Percentiles rank a stretch among this genome's conserved stretches.
Conservation (phyloP, 2,329 filamentous ascomycete genomes). For the Laburnicola sp. region DNA sequence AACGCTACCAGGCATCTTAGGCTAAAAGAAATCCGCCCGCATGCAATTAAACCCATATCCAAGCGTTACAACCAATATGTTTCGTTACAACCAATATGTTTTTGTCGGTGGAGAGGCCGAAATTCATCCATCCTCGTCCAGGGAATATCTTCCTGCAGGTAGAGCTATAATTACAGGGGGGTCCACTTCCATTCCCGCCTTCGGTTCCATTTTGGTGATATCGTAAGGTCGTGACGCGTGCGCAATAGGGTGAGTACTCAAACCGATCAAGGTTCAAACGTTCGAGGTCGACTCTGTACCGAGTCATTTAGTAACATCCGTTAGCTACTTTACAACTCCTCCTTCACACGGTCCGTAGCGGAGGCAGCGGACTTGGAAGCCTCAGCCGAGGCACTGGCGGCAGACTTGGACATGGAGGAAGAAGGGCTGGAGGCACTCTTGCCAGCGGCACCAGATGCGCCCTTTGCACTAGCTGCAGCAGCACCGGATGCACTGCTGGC, state of each 20-base stretch:
- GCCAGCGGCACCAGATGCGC: constrained; percentile 21
- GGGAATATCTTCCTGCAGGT: constrained; percentile 7
- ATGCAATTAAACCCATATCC: background rate
- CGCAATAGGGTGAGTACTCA: background rate
- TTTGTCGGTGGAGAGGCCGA: too few species aligned
- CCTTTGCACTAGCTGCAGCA: constrained; percentile 35
- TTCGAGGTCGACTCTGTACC: background rate
- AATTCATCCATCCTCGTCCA: background rate
- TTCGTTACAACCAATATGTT: too few species aligned
- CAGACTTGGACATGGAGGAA: constrained; percentile 38
- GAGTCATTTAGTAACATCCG: background rate
- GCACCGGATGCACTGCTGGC: constrained; percentile 19
- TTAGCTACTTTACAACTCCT: constrained; percentile 48
- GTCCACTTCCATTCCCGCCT: constrained; percentile 1
- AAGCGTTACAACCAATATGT: too few species aligned
- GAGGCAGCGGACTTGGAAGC: constrained; percentile 33
- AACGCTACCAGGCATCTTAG: constrained; percentile 4
- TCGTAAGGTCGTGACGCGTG: constrained; percentile 12
- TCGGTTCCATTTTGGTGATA: background rate
- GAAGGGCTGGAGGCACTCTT: constrained; percentile 41
- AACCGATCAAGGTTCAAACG: background rate
- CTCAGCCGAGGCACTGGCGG: constrained; percentile 35
- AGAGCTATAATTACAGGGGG: constrained; percentile 10
- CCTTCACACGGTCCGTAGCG: constrained; percentile 45
- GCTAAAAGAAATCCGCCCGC: background rate